Evolutionary conservation across 805 yeast species (phyloP).

Genomic region (Suhomyces tanzawaensis): DNA sequence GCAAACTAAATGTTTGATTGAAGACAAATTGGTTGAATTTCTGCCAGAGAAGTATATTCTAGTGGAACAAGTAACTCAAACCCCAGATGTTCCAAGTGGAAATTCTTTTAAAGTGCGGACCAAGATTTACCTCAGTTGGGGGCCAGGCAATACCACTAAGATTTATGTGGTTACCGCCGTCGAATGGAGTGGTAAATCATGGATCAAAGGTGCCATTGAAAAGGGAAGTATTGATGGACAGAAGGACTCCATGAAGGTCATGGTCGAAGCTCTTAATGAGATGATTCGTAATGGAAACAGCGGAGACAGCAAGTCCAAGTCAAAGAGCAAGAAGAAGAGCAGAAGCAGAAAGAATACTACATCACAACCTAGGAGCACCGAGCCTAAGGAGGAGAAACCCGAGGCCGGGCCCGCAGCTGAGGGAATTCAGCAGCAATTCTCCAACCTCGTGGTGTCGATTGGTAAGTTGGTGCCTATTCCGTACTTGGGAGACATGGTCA

Average conservation of each 20-base stretch:
- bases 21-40: constrained; percentile 48
- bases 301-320: constrained; percentile 8
- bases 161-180: constrained; percentile 68
- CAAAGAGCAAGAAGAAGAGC: constrained; percentile 7
- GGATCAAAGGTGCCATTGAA: constrained; percentile 90
- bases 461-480: constrained; percentile 30
- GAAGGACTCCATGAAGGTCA: constrained; percentile 50
- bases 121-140: constrained; percentile 76
- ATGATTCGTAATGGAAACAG: constrained; percentile 24
- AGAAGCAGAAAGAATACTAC: constrained; percentile 13
- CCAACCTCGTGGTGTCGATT: constrained; percentile 19
- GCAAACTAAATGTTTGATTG: constrained; percentile 72
- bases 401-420: constrained; percentile 4
- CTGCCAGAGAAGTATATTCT: constrained; percentile 56
- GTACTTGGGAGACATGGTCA: constrained; percentile 18
- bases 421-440: constrained; percentile 16
- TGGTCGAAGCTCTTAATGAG: constrained; percentile 48
- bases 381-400: constrained; percentile 1
- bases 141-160: constrained; percentile 53
- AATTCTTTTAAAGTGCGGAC: constrained; percentile 73
- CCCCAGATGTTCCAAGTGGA: constrained; percentile 97
- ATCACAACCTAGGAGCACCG: constrained; percentile 4
- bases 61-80: constrained; percentile 60
- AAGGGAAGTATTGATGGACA: constrained; percentile 83
- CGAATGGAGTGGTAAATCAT: constrained; percentile 87